Percentiles rank a stretch among this genome's conserved stretches.
These are phyloP conservation scores for Calocybe cyanea DNA, from an alignment of 768 basidiomycete genomes.

Conservation along the genomic window DNA sequence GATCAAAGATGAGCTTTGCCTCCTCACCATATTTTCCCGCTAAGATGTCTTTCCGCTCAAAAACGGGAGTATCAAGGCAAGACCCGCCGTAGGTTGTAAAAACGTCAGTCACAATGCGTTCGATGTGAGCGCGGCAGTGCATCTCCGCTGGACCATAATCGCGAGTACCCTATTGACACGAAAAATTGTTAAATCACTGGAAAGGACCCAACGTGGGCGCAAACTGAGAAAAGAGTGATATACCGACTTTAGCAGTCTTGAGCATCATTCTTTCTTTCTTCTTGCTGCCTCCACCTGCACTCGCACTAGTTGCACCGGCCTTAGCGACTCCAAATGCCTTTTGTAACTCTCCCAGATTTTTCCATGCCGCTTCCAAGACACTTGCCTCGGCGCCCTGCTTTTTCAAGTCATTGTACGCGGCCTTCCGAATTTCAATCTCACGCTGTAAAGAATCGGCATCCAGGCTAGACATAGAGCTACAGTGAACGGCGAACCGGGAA, in stretches of 20 bases:
- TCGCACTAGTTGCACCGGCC: constrained; percentile 16
- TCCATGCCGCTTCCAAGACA: constrained; percentile 58
- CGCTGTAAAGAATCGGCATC: constrained; percentile 39
- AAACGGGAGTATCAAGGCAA: constrained; percentile 96
- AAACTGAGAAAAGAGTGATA: no score
- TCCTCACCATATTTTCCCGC: constrained; percentile 98
- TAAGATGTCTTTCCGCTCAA: constrained; percentile 94
- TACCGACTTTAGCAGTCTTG: constrained; percentile 89
- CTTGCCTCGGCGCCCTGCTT: constrained; percentile 48
- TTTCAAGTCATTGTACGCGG: constrained; percentile 59
- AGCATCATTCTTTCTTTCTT: constrained; percentile 72
- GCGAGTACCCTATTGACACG: constrained; percentile 60
- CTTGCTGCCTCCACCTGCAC: constrained; percentile 38
- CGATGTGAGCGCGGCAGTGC: constrained; percentile 87
- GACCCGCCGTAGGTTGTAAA: constrained; percentile 88
- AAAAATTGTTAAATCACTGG: no score
- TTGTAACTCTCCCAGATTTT: constrained; percentile 69
- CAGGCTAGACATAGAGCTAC: background rate
- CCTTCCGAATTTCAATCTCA: constrained; percentile 53
- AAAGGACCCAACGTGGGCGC: no score
- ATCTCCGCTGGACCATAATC: constrained; percentile 94
- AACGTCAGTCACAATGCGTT: constrained; percentile 79
- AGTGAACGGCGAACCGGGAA: constrained; percentile 6
- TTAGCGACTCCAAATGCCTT: constrained; percentile 42
- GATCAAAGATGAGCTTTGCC: constrained; percentile 94